Conservation (phyloP, 257 asterid genomes). For the Prunella vulgaris region DNA sequence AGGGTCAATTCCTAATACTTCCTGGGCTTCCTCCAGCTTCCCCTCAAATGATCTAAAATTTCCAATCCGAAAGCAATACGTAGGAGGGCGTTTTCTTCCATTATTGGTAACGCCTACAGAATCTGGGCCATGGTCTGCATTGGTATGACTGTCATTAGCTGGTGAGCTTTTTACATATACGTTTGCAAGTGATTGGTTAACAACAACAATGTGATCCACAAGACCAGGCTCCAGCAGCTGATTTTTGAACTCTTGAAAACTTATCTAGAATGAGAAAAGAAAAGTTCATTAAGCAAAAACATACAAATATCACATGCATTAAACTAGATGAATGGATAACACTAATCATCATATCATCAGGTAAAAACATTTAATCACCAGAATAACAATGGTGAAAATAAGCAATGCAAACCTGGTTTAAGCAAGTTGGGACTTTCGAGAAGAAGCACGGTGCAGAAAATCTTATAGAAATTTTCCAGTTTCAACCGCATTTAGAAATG, state of each 20-base stretch:
- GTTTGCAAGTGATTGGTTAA: constrained; percentile 59
- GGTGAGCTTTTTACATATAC: constrained; percentile 51
- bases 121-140: constrained; percentile 28
- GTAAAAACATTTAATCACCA: background rate
- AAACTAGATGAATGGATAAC: background rate
- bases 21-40: constrained; percentile 83
- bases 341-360: background rate
- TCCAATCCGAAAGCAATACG: constrained; percentile 54
- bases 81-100: constrained; percentile 23
- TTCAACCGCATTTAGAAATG: background rate
- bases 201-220: constrained; percentile 62
- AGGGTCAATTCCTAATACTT: constrained; percentile 66
- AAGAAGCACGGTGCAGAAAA: background rate
- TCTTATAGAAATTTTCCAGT: constrained; percentile 1
- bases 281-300: constrained; percentile 10
- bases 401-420: background rate
- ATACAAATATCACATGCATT: background rate
- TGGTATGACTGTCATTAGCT: constrained; percentile 27
- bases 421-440: background rate
- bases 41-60: constrained; percentile 73
- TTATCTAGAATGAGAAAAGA: constrained; percentile 47
- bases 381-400: background rate
- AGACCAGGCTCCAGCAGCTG: constrained; percentile 81
- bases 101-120: constrained; percentile 27
- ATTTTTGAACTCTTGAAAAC: constrained; percentile 83